Conservation (phyloP, 164 flowering plant genomes). For the Dillenia suffruticosa region DNA sequence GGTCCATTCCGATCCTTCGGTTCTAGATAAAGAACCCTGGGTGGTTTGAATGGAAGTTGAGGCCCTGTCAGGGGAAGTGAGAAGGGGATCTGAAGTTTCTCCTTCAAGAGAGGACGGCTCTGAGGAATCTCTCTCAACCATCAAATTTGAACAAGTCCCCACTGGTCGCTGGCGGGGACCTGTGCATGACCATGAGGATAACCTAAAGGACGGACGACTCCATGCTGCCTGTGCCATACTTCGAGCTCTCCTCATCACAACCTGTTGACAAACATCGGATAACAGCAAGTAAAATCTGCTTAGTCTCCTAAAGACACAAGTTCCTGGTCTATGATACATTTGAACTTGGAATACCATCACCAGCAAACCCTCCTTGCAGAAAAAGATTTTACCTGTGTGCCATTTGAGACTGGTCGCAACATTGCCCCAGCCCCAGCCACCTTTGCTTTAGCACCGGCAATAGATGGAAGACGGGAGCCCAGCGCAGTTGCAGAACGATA, state of each 20-base stretch:
- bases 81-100: constrained; percentile 43
- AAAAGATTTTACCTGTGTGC: constrained; percentile 64
- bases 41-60: constrained; percentile 19
- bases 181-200: constrained; percentile 94
- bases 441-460: constrained; percentile 86
- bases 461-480: constrained; percentile 94
- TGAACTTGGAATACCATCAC: not conserved
- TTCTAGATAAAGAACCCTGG: constrained; percentile 40
- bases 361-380: not conserved
- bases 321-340: no score
- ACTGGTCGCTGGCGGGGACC: constrained; percentile 73
- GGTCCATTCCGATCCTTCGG: constrained; percentile 37
- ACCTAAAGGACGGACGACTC: constrained; percentile 56
- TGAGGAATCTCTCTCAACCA: constrained; percentile 22
- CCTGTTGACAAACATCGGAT: constrained; percentile 29
- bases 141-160: constrained; percentile 21
- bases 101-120: constrained; percentile 22
- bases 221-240: constrained; percentile 90
- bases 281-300: not conserved
- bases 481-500: constrained; percentile 96
- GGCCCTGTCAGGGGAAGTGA: constrained; percentile 21
- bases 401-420: constrained; percentile 83
- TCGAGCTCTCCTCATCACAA: constrained; percentile 90
- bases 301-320: not conserved
- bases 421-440: constrained; percentile 99